Base-by-base conservation (phyloP, 2,329 filamentous ascomycete species). In the Colletotrichum destructivum region DNA sequence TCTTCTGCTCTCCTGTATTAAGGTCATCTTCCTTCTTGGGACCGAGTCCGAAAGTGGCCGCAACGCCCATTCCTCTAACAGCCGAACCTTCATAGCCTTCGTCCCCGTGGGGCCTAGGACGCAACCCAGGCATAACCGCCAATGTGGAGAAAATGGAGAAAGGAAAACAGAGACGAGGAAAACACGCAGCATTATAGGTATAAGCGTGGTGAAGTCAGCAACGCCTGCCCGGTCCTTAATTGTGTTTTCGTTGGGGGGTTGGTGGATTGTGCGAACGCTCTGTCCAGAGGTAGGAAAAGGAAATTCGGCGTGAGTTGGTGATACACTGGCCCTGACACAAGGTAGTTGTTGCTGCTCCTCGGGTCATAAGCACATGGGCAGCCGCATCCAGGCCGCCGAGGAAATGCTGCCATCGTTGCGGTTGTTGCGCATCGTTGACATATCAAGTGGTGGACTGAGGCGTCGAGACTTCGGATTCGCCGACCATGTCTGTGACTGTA, bases 141-240 rank as follows among this genome's bases (percentile, higher is more conserved):
- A 26, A 15, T 51, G 62, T 13, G 18, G 52, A 62, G 23, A 31
- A 49, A 61, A 57, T 26, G n/a, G 31, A 31, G 31, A 31, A 31
- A 31, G 31, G 31, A 31, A 31, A 31, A 31, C 31, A 61, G 62
- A 62, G 42, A 35, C 26, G 38, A 44, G n/a, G 16, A 38, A 59
- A 61, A 71, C 66, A 69, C 69, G 65, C 66, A 55, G 35, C 62
- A 72, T 72, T 72, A 72, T 69, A 72, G 54, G 59, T 72, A 72
- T 69, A 72, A 64, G 59, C 59, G 66, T 56, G 13, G 52, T 26
- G 42, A 31, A 60, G 51, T 66, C 54, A 42, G 66, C 47, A 59
- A 62, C 62, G 56, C 44, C 38, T n/a, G 62, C 18, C 38, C 23
- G 23, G 16, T 51, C 38, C 12, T 31, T 40, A 44, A 31, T 59